phyloP scores from a whole-genome alignment of 805 yeast genomes.

The Wickerhamiella azyma region DNA sequence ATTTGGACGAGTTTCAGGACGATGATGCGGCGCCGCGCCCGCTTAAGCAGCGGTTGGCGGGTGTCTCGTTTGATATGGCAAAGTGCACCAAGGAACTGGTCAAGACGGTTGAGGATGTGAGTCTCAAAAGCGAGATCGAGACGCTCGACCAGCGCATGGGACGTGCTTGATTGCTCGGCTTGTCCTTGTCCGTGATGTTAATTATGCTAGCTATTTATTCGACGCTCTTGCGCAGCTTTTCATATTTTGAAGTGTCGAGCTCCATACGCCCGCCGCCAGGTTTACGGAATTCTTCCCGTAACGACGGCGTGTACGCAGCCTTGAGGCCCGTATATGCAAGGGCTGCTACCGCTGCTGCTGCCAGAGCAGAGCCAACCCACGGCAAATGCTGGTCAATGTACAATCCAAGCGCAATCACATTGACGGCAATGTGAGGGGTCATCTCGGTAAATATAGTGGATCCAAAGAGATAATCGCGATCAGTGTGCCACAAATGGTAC shows the following conservation, averaged over 20 bases:
- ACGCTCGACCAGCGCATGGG: slow-evolving; percentile 48
- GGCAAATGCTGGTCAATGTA: background rate
- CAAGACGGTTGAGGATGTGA: slow-evolving; percentile 90
- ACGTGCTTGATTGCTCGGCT: too few species aligned
- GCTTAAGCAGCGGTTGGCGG: slow-evolving; percentile 86
- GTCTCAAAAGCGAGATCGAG: slow-evolving; percentile 72
- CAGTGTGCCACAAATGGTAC: slow-evolving; percentile 6
- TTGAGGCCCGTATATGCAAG: background rate
- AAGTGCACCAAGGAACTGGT: slow-evolving; percentile 92
- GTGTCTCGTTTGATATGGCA: slow-evolving; percentile 91
- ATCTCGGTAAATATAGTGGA: slow-evolving; percentile 2
- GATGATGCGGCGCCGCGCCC: slow-evolving; percentile 47
- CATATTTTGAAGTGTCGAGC: slow-evolving; percentile 1
- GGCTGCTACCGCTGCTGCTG: background rate
- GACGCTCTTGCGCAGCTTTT: slow-evolving; percentile 3
- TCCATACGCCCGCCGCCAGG: slow-evolving; percentile 1
- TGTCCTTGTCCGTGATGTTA: too few species aligned
- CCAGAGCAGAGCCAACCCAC: background rate
- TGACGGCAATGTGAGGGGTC: slow-evolving; percentile 6
- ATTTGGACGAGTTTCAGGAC: slow-evolving; percentile 23
- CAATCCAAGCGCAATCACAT: background rate
- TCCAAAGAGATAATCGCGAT: background rate
- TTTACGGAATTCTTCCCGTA: slow-evolving; percentile 3
- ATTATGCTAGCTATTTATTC: slow-evolving; percentile 3
- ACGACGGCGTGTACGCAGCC: slow-evolving; percentile 1